Percentiles rank a stretch among this genome's conserved stretches.
phyloP scores from a whole-genome alignment of 192 early-diverging fungal genomes.

The Paraglomus occultum region DNA sequence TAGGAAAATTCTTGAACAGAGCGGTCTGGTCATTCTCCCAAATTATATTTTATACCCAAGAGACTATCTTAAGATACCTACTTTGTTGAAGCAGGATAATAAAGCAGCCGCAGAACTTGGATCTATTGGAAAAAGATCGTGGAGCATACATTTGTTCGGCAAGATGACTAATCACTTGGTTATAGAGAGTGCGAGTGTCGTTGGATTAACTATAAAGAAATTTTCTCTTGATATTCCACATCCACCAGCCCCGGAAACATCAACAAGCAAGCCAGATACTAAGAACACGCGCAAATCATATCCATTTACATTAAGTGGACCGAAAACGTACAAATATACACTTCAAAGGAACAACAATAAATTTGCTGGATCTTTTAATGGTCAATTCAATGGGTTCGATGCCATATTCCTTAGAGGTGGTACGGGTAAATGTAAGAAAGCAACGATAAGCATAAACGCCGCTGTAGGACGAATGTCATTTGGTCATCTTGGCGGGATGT shows the following conservation, averaged over 20 bases:
- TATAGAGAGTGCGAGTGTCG: conserved; percentile 48
- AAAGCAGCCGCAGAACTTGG: conserved; percentile 42
- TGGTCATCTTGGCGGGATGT: conserved; percentile 26
- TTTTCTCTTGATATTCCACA: conserved; percentile 50
- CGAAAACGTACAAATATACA: conserved; percentile 9
- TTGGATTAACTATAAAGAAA: conserved; percentile 44
- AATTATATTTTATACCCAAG: conserved; percentile 47
- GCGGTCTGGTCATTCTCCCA: conserved; percentile 47
- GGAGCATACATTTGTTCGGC: conserved; percentile 56
- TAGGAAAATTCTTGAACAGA: conserved; percentile 39
- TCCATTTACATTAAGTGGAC: conserved; percentile 5
- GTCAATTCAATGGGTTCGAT: conserved; percentile 46
- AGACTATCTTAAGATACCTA: conserved; percentile 48
- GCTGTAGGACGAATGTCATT: conserved; percentile 30
- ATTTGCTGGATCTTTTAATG: conserved; percentile 17
- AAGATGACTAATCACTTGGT: conserved; percentile 53
- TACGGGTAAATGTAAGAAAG: conserved; percentile 22
- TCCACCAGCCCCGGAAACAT: conserved; percentile 20
- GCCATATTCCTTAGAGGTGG: conserved; percentile 49
- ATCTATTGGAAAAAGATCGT: conserved; percentile 37
- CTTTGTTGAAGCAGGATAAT: conserved; percentile 35
- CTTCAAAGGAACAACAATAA: background rate
- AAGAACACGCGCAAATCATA: conserved; percentile 20
- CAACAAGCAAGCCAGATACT: conserved; percentile 29
- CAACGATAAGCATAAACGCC: conserved; percentile 24